A percentile compares a stretch with the other conserved stretches of the same genome.
Evolutionary conservation across 768 basidiomycete genomes (phyloP).

Genomic region (Coprinopsis strossmayeri): DNA sequence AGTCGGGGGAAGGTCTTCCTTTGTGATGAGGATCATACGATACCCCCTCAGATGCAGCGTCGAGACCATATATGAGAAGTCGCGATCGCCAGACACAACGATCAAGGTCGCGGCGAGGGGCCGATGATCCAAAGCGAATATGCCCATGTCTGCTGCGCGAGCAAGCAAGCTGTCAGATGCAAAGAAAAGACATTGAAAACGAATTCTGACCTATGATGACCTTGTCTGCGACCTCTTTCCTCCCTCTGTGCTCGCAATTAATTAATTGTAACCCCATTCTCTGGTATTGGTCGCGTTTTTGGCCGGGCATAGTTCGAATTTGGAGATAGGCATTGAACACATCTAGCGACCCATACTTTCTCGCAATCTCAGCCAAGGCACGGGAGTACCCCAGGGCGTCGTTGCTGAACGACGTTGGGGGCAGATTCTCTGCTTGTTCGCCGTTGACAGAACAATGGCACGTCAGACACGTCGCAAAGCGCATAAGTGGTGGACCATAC

Average conservation of each 20-base stretch:
- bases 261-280: neutral
- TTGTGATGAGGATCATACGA: neutral
- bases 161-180: neutral
- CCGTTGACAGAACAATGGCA: too few species aligned
- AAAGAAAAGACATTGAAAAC: neutral
- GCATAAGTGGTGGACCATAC: too few species aligned
- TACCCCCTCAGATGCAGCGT: neutral
- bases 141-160: too few species aligned
- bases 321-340: neutral
- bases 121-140: too few species aligned
- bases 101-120: conserved; percentile 2
- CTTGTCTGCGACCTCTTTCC: conserved; percentile 1
- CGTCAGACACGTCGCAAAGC: too few species aligned
- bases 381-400: neutral
- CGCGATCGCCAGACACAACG: neutral
- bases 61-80: neutral
- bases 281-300: neutral
- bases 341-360: neutral
- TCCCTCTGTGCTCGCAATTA: neutral
- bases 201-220: conserved; percentile 4
- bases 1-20: neutral
- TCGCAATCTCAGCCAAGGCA: neutral
- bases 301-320: neutral
- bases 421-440: too few species aligned
- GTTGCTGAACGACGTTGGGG: too few species aligned